Conservation (phyloP, 176 grass and related monocot genomes). For the Carex scoparia region DNA sequence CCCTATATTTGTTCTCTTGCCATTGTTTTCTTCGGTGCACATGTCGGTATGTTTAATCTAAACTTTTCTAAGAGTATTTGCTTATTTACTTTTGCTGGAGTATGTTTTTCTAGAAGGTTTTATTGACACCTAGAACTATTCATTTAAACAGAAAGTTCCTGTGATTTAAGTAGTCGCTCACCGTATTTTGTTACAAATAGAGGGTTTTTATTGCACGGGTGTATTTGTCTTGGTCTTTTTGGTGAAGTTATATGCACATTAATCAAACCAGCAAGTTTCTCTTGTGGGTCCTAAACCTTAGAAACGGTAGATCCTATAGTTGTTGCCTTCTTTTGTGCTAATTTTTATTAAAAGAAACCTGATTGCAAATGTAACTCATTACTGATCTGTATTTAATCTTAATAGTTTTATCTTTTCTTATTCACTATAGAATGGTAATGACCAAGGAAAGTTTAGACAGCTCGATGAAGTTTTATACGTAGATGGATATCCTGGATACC, state of each 20-base stretch:
- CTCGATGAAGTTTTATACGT: slow-evolving; percentile 90
- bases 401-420: not conserved
- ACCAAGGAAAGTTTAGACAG: slow-evolving; percentile 81
- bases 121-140: not conserved
- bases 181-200: not conserved
- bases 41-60: slow-evolving; percentile 52
- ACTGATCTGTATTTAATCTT: not conserved
- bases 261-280: not conserved
- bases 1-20: slow-evolving; percentile 75
- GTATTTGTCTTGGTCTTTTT: not conserved
- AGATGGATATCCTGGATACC: slow-evolving; percentile 85
- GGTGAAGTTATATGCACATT: not conserved
- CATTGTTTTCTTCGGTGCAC: slow-evolving; percentile 61
- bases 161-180: not conserved
- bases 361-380: not conserved
- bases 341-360: not conserved
- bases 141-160: not conserved
- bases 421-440: slow-evolving; percentile 53
- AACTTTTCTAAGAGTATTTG: slow-evolving; percentile 5
- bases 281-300: not conserved
- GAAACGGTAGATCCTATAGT: not conserved
- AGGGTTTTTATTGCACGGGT: not conserved
- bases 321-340: not conserved
- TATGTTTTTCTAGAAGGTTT: not conserved
- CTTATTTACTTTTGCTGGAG: not conserved